phyloP scores from a whole-genome alignment of 257 asterid species.

The Marsdenia floribunda region DNA sequence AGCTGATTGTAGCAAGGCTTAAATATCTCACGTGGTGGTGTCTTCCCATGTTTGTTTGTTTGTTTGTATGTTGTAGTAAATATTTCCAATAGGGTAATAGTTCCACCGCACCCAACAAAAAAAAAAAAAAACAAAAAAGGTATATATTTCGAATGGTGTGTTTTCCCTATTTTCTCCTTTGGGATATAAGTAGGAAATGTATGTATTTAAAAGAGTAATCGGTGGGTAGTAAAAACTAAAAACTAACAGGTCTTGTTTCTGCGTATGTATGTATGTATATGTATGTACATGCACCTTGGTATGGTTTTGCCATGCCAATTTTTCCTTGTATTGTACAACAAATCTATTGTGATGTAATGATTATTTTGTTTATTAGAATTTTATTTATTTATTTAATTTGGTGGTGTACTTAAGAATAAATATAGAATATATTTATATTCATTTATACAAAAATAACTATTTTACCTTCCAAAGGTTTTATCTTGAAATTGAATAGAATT shows the following conservation, averaged over 20 bases:
- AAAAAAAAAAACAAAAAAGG: not conserved
- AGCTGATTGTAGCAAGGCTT: conserved; percentile 50
- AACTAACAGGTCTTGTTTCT: conserved; percentile 2
- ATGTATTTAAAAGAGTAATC: not conserved
- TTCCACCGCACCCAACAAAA: not conserved
- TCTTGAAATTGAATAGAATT: too few relatives aligned
- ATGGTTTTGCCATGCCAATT: conserved; percentile 4
- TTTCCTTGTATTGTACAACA: conserved; percentile 3
- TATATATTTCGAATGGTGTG: not conserved
- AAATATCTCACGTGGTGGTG: conserved; percentile 16
- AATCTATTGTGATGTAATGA: too few relatives aligned
- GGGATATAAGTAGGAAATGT: not conserved
- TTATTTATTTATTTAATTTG: too few relatives aligned
- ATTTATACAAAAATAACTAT: too few relatives aligned
- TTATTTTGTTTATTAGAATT: not conserved
- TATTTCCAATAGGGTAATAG: conserved; percentile 21
- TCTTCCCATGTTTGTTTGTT: not conserved
- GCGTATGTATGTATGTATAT: not conserved
- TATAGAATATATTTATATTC: too few relatives aligned
- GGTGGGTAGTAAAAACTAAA: too few relatives aligned
- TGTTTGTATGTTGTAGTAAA: conserved; percentile 11
- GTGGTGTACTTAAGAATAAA: too few relatives aligned
- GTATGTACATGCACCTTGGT: conserved; percentile 2
- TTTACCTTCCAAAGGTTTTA: too few relatives aligned
- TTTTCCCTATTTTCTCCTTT: not conserved